Percentiles rank a stretch among this genome's conserved stretches.
phyloP scores from a whole-genome alignment of 1,139 yeast species.

The Saccharomyces hybrid region DNA sequence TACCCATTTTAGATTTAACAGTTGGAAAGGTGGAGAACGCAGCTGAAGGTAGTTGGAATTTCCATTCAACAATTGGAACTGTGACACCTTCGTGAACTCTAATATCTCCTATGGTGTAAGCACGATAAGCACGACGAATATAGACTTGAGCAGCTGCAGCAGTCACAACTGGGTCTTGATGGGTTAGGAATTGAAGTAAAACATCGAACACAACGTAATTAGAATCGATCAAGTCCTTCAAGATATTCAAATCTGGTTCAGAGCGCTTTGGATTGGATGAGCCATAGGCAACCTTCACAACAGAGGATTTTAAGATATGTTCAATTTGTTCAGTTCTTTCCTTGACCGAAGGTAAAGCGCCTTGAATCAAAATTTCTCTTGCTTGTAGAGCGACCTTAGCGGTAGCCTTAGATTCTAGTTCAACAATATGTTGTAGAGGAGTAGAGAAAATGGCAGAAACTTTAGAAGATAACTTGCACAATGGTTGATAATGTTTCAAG shows the following conservation, averaged over 20 bases:
- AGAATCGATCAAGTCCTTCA: conserved; percentile 90
- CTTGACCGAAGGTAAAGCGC: conserved; percentile 90
- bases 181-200: conserved; percentile 79
- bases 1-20: conserved; percentile 38
- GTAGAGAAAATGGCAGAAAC: conserved; percentile 66
- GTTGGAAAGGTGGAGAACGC: conserved; percentile 61
- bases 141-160: conserved; percentile 96
- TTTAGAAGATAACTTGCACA: conserved; percentile 56
- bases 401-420: conserved; percentile 79
- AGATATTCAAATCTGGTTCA: conserved; percentile 70
- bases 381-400: conserved; percentile 96
- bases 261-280: conserved; percentile 70
- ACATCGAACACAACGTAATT: conserved; percentile 96
- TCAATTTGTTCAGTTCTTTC: conserved; percentile 97
- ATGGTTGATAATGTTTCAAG: conserved; percentile 70
- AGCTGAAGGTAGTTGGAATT: conserved; percentile 81
- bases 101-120: conserved; percentile 79
- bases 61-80: conserved; percentile 78
- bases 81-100: conserved; percentile 44
- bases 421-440: conserved; percentile 70
- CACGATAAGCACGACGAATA: conserved; percentile 94
- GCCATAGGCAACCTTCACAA: conserved; percentile 83
- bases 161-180: conserved; percentile 79
- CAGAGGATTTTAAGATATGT: conserved; percentile 88
- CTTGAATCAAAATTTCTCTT: conserved; percentile 90